A percentile compares a stretch with the other conserved stretches of the same genome.
Evolutionary conservation across 768 basidiomycete genomes (phyloP).

Genomic region (Russula vinacea): DNA sequence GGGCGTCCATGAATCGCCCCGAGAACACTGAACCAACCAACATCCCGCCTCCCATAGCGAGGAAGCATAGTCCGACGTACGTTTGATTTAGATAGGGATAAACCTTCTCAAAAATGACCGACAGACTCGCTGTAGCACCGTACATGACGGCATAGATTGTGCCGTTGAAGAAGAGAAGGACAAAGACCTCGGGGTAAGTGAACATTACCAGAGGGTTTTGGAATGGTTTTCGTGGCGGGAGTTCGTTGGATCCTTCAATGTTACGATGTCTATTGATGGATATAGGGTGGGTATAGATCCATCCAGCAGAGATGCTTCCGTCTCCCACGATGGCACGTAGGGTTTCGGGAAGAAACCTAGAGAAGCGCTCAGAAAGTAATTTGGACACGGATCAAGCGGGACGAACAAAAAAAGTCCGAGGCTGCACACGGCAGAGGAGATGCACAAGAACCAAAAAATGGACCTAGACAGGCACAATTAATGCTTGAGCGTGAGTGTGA

Average conservation of each 20-base stretch:
- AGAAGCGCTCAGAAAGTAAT: conserved; percentile 9
- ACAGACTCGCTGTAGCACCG: conserved; percentile 56
- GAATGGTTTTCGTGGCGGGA: conserved; percentile 39
- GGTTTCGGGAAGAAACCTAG: conserved; percentile 48
- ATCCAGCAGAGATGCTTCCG: conserved; percentile 40
- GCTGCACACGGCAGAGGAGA: conserved; percentile 37
- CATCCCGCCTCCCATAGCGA: conserved; percentile 73
- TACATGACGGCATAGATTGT: conserved; percentile 56
- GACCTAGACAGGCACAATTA: conserved; percentile 33
- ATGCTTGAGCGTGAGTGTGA: not conserved
- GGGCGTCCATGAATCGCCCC: conserved; percentile 63
- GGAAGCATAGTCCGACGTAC: conserved; percentile 71
- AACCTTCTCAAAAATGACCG: conserved; percentile 53
- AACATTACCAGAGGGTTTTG: conserved; percentile 57
- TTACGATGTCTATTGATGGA: conserved; percentile 32
- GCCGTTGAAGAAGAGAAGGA: conserved; percentile 53
- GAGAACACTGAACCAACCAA: conserved; percentile 53
- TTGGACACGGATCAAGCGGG: not conserved
- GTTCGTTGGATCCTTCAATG: not conserved
- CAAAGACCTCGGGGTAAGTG: conserved; percentile 52
- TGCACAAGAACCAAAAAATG: conserved; percentile 46
- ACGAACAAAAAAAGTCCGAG: conserved; percentile 40
- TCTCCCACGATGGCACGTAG: conserved; percentile 45
- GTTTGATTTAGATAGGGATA: conserved; percentile 63
- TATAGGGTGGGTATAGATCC: conserved; percentile 36